Evolutionary conservation across 768 basidiomycete species (phyloP), one percentile per base, ranked within the genome.

Genomic region (Panaeolus papilionaceus): DNA sequence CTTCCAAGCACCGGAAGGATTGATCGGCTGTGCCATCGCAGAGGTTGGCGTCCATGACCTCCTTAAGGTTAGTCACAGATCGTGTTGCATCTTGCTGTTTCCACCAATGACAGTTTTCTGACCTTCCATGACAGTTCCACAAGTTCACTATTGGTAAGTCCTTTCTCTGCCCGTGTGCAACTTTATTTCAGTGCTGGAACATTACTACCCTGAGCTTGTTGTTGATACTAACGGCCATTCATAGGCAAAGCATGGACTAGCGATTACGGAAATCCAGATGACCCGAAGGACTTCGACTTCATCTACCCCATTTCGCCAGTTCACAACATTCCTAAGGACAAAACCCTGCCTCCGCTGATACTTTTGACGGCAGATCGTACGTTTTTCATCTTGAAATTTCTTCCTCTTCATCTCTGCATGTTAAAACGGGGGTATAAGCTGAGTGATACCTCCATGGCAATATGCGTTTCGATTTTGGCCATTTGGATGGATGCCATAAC

Each of bases 1-100:
- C 58, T 92, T 94, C 68, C 89, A 91, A 44, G 92, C 92, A 0
- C 90, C 90, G 0, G 87, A 92, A 74, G 84, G 84, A 37, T 90
- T 88, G 4, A 89, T 93, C 69, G 93, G 93, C n/a, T 91, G 89
- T 20, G 92, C 85, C 1, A 84, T 94, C 4, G 89, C 92, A 0
- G 92, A 94, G 75, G 93, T 94, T 6, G 94, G 94, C 0, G 93
- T 95, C 1, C 81, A 89, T 69, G 93, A 94, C 77, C 79, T 93
- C 65, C 85, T 94, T 64, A 92, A 92, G 82, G 92, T 92, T 72
- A 39, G 76, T 65, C 51, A 62, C 6, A 26, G 20, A 42, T 64
- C 63, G 23, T 62, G 47, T 58, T 64, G 38, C 39, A 63, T 51
- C 14, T 51, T 64, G 20, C 20, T 20, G n/a, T n/a, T 23, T 7